These are phyloP conservation scores for Didymella arachidicola DNA, from an alignment of 2,329 filamentous ascomycete species.

Conservation along the genomic window DNA sequence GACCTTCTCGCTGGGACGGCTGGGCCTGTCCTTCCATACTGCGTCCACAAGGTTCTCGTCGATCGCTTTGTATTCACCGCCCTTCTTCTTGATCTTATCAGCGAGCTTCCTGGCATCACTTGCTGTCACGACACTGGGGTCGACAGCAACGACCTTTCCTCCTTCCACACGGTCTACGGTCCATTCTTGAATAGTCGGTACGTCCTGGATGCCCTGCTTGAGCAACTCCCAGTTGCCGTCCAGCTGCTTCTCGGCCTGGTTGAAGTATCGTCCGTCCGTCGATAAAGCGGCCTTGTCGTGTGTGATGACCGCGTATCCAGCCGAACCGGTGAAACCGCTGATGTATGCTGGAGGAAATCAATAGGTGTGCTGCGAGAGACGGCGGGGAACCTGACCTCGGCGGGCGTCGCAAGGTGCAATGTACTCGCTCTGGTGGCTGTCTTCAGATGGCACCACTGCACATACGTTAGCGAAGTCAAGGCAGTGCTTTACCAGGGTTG, in stretches of 20 bases:
- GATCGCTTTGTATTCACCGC: constrained; percentile 79
- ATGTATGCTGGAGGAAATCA: constrained; percentile 71
- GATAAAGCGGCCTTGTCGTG: constrained; percentile 86
- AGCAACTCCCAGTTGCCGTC: constrained; percentile 90
- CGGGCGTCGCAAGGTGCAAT: constrained; percentile 94
- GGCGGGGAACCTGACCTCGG: constrained; percentile 62
- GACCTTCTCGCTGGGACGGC: constrained; percentile 77
- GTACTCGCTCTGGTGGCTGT: constrained; percentile 97
- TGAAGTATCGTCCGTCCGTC: constrained; percentile 97
- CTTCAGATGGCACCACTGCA: constrained; percentile 92
- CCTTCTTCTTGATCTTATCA: constrained; percentile 86
- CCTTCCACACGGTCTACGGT: constrained; percentile 82
- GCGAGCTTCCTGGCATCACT: constrained; percentile 76
- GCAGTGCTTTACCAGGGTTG: constrained; percentile 29
- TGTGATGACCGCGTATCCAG: constrained; percentile 89
- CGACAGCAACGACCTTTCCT: constrained; percentile 88
- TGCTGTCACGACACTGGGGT: constrained; percentile 84
- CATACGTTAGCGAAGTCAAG: constrained; percentile 46
- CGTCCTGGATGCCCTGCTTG: constrained; percentile 91
- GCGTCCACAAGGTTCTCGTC: constrained; percentile 86
- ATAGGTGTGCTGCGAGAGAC: constrained; percentile 30
- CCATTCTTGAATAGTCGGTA: constrained; percentile 98
- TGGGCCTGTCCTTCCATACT: constrained; percentile 82
- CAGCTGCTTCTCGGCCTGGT: constrained; percentile 89
- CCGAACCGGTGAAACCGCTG: constrained; percentile 92